A percentile compares a stretch with the other conserved stretches of the same genome.
Conservation (phyloP, 495 filamentous ascomycete species). For the Trichoderma gamsii region DNA sequence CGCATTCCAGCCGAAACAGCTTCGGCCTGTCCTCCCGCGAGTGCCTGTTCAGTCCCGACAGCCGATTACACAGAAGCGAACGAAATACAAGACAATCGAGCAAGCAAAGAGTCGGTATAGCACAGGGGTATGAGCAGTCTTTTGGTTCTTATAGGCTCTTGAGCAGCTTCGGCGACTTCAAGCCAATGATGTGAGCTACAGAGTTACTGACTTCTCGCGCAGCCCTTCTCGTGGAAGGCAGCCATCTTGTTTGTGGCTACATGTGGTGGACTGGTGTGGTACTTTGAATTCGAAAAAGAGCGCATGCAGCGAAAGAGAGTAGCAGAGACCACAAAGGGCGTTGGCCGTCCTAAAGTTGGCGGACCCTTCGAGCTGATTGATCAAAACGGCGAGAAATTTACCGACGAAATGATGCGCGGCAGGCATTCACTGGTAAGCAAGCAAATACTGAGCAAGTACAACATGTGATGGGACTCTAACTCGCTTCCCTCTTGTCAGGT, state of each 20-base stretch:
- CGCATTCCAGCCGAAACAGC: slow-evolving; percentile 15
- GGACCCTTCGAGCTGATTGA: slow-evolving; percentile 78
- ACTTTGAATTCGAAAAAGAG: slow-evolving; percentile 86
- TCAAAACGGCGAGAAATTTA: slow-evolving; percentile 69
- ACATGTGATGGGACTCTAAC: background rate
- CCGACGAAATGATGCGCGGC: slow-evolving; percentile 73
- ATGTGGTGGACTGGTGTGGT: slow-evolving; percentile 69
- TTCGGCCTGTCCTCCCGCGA: slow-evolving; percentile 8
- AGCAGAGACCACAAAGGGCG: slow-evolving; percentile 85
- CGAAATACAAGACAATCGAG: slow-evolving; percentile 47
- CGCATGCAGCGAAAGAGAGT: slow-evolving; percentile 80
- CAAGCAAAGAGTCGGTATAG: slow-evolving; percentile 48
- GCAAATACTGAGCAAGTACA: background rate
- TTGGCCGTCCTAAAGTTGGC: slow-evolving; percentile 88
- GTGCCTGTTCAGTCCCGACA: slow-evolving; percentile 19
- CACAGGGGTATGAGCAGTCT: slow-evolving; percentile 37
- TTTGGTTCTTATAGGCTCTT: background rate
- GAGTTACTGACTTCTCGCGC: slow-evolving; percentile 12
- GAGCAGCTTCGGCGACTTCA: background rate
- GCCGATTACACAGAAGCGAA: slow-evolving; percentile 29
- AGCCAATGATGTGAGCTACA: background rate
- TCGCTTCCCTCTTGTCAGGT: slow-evolving; percentile 39
- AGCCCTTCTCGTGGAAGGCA: slow-evolving; percentile 89
- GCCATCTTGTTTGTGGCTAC: slow-evolving; percentile 78
- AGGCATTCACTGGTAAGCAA: slow-evolving; percentile 64